These are phyloP conservation scores for Fusarium illudens DNA, from an alignment of 2,329 filamentous ascomycete species.

Conservation along the genomic window DNA sequence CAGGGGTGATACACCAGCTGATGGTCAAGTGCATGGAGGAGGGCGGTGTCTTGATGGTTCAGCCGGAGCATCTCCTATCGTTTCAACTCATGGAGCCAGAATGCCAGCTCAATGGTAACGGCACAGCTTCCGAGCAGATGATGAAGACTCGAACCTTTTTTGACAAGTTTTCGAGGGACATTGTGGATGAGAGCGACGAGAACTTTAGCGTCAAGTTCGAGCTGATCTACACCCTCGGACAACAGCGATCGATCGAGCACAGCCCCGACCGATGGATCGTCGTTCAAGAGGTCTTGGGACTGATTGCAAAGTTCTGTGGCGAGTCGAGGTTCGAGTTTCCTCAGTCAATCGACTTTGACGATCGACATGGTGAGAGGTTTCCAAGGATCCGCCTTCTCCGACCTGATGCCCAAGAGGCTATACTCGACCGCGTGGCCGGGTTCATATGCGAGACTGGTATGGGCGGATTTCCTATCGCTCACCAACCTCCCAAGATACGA, in stretches of 20 bases:
- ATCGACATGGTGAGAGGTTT: constrained; percentile 49
- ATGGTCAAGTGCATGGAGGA: constrained; percentile 56
- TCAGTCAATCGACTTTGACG: constrained; percentile 53
- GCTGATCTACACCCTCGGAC: constrained; percentile 69
- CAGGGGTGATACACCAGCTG: constrained; percentile 48
- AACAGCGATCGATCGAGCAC: constrained; percentile 59
- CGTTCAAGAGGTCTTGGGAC: constrained; percentile 60
- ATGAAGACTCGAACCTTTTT: constrained; percentile 56
- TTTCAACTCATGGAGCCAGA: constrained; percentile 70
- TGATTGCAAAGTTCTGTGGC: constrained; percentile 48
- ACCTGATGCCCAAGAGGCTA: constrained; percentile 34
- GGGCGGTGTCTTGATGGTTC: constrained; percentile 66
- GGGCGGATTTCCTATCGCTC: constrained; percentile 51
- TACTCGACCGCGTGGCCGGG: constrained; percentile 48
- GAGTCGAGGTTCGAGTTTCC: constrained; percentile 46
- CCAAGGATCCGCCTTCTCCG: constrained; percentile 60
- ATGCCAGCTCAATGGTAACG: constrained; percentile 45
- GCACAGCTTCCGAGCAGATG: constrained; percentile 45
- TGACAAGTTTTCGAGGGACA: constrained; percentile 56
- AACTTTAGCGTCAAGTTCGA: constrained; percentile 69
- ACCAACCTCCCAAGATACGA: constrained; percentile 44
- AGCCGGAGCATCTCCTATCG: constrained; percentile 71
- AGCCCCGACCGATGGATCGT: constrained; percentile 65
- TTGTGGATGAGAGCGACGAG: constrained; percentile 73
- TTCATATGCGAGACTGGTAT: constrained; percentile 56